Conservation (phyloP, 805 yeast genomes). For the Saturnispora silvae region DNA sequence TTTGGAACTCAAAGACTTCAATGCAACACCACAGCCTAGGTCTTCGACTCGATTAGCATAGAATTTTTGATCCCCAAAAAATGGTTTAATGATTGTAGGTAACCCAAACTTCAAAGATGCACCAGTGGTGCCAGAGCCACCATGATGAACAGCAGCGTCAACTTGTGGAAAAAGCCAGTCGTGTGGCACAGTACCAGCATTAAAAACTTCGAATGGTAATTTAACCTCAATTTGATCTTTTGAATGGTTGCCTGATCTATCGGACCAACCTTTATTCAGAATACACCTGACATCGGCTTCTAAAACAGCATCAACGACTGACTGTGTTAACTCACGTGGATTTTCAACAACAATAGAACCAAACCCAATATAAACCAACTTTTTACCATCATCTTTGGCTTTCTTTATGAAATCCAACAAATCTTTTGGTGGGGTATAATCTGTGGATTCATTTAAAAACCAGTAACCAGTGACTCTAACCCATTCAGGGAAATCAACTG, state of each 20-base stretch:
- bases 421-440: conserved; percentile 49
- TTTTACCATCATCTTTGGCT: conserved; percentile 53
- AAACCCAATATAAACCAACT: conserved; percentile 85
- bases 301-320: conserved; percentile 68
- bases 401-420: conserved; percentile 47
- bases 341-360: conserved; percentile 90
- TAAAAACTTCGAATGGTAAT: conserved; percentile 59
- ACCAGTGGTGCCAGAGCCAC: conserved; percentile 96
- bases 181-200: conserved; percentile 72
- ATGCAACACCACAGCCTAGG: conserved; percentile 69
- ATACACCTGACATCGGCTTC: conserved; percentile 80
- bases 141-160: conserved; percentile 95
- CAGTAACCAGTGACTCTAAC: conserved; percentile 93
- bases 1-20: conserved; percentile 56
- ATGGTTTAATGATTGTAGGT: conserved; percentile 88
- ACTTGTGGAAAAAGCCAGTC: conserved; percentile 87
- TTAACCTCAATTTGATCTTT: conserved; percentile 28
- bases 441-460: conserved; percentile 53
- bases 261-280: conserved; percentile 92
- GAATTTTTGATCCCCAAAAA: conserved; percentile 93
- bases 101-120: conserved; percentile 78
- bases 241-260: conserved; percentile 39
- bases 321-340: conserved; percentile 65
- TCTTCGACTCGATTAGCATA: conserved; percentile 84
- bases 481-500: conserved; percentile 92